Evolutionary conservation across 257 asterid genomes (phyloP).

Genomic region (Solanum neorickii): DNA sequence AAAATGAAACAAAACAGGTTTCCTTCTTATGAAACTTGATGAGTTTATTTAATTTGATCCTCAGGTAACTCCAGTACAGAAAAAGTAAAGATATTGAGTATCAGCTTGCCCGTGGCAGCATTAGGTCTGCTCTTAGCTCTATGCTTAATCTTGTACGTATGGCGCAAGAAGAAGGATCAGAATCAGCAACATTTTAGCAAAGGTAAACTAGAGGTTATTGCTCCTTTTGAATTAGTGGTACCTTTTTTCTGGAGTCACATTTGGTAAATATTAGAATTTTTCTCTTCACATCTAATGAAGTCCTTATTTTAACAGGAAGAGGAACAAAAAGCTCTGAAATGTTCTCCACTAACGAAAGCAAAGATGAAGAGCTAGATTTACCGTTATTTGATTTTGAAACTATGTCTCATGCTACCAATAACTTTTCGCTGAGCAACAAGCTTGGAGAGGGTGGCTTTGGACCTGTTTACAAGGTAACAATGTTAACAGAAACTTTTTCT

Average conservation of each 20-base stretch:
- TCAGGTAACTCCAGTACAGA: background rate
- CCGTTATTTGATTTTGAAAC: background rate
- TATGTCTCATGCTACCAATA: background rate
- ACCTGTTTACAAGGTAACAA: conserved; percentile 1
- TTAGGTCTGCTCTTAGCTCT: background rate
- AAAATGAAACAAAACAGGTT: background rate
- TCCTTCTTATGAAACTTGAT: background rate
- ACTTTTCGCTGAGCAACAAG: background rate
- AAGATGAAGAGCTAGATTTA: background rate
- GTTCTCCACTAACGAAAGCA: background rate
- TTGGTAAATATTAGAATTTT: background rate
- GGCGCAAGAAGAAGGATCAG: background rate
- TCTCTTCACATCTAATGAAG: background rate
- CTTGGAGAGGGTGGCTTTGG: conserved; percentile 1
- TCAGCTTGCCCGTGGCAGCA: background rate
- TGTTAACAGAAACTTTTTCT: background rate
- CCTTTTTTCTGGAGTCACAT: background rate
- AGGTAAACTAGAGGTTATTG: background rate
- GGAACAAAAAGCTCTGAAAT: background rate
- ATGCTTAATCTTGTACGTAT: background rate
- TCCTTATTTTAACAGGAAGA: background rate
- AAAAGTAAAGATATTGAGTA: background rate
- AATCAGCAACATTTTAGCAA: background rate
- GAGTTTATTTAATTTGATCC: background rate
- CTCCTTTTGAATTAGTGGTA: background rate